phyloP scores from a whole-genome alignment of 768 basidiomycete genomes.

The Pleurotus platypus region DNA sequence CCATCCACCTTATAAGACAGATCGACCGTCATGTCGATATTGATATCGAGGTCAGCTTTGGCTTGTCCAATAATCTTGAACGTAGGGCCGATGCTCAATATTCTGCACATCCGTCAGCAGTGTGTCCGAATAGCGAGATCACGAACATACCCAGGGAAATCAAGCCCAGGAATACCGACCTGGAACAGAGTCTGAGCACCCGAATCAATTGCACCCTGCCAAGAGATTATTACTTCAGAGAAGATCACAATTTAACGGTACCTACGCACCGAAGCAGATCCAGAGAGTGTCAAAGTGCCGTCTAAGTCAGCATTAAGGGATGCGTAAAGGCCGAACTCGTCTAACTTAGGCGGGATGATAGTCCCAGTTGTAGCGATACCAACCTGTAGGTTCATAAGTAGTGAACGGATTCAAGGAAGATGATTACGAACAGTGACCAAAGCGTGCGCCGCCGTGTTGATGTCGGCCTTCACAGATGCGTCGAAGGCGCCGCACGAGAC shows the following conservation, averaged over 20 bases:
- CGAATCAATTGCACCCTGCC: constrained; percentile 24
- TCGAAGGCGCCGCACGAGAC: constrained; percentile 15
- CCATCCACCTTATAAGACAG: constrained; percentile 26
- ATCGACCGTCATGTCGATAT: constrained; percentile 26
- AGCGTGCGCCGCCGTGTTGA: constrained; percentile 22
- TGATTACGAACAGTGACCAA: constrained; percentile 12
- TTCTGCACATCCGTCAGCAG: constrained; percentile 15
- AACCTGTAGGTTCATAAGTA: not conserved
- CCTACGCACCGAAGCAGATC: constrained; percentile 20
- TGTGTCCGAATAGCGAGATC: not conserved
- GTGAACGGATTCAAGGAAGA: not conserved
- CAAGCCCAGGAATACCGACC: constrained; percentile 26
- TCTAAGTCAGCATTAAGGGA: constrained; percentile 23
- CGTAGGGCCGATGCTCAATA: constrained; percentile 37
- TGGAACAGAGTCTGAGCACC: constrained; percentile 25
- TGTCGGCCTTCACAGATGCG: constrained; percentile 13
- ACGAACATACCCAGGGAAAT: constrained; percentile 27
- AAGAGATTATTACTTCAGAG: not conserved
- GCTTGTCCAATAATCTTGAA: constrained; percentile 31
- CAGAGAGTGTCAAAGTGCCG: constrained; percentile 24
- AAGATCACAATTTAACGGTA: not conserved
- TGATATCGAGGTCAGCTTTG: constrained; percentile 24
- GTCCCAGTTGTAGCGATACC: constrained; percentile 24
- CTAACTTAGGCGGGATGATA: constrained; percentile 27
- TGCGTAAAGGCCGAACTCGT: constrained; percentile 24